phyloP scores from a whole-genome alignment of 2,329 filamentous ascomycete species.

The Hypoxylon sp. region DNA sequence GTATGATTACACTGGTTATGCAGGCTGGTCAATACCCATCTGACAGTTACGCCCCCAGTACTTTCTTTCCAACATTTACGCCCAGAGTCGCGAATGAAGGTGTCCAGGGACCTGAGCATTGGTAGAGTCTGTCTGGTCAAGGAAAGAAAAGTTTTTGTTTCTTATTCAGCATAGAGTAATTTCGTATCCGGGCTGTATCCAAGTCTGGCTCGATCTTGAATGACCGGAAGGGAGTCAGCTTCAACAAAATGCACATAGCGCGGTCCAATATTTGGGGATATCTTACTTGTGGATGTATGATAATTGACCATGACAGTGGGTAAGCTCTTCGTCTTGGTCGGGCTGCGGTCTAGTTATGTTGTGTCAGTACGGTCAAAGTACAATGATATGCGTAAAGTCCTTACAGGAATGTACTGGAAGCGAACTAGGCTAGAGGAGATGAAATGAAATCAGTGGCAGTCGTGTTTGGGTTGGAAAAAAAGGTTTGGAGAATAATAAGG shows the following conservation, averaged over 20 bases:
- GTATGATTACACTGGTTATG: neutral
- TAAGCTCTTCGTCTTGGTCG: neutral
- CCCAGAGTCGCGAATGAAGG: neutral
- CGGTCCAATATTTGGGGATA: neutral
- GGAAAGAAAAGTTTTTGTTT: neutral
- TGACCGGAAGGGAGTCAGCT: neutral
- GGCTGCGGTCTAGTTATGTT: no score
- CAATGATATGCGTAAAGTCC: no score
- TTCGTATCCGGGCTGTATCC: neutral
- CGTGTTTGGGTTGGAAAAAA: neutral
- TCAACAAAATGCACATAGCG: neutral
- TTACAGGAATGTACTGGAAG: neutral
- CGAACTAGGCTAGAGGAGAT: neutral
- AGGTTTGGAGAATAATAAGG: neutral
- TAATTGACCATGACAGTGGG: neutral
- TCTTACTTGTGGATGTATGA: neutral
- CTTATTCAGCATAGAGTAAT: neutral
- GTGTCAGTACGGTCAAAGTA: no score
- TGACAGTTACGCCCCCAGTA: neutral
- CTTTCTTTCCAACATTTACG: neutral
- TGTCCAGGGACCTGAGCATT: neutral
- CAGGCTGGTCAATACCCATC: slow-evolving; percentile 3
- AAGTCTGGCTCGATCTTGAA: neutral
- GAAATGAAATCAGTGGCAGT: neutral
- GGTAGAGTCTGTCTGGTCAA: no score